Conservation (phyloP, 371 early-diverging fungal species). For the Mucor circinelloides region DNA sequence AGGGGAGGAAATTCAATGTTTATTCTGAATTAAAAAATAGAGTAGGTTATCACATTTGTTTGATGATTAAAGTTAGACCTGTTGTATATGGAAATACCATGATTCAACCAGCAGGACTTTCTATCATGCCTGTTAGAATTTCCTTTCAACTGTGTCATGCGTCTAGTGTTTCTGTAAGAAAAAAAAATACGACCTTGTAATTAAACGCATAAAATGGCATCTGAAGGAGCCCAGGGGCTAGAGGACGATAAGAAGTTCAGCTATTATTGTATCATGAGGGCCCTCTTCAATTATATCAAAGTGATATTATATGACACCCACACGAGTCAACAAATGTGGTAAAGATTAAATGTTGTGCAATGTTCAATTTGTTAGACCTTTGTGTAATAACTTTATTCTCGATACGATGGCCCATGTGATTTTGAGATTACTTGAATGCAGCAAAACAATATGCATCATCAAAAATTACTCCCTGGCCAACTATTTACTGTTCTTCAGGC, state of each 20-base stretch:
- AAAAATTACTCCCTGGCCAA: no score
- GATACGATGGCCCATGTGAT: background rate
- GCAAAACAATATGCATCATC: no score
- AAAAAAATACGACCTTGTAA: background rate
- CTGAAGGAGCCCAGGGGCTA: background rate
- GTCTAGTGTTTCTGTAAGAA: background rate
- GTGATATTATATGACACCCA: background rate
- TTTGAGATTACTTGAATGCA: background rate
- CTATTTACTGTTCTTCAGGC: no score
- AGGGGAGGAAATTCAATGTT: background rate
- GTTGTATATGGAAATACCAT: background rate
- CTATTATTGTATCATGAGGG: background rate
- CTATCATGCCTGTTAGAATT: background rate
- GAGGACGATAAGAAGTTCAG: background rate
- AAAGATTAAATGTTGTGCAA: background rate
- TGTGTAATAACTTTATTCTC: background rate
- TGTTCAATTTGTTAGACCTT: background rate
- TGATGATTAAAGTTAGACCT: background rate
- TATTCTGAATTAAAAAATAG: background rate
- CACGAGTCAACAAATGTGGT: background rate
- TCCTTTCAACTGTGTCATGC: background rate
- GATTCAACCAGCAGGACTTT: background rate
- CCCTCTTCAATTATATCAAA: background rate
- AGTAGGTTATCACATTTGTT: background rate
- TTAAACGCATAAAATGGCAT: background rate